Evolutionary conservation across 148 eudicot genomes (phyloP).

Genomic region (Chenopodium album): DNA sequence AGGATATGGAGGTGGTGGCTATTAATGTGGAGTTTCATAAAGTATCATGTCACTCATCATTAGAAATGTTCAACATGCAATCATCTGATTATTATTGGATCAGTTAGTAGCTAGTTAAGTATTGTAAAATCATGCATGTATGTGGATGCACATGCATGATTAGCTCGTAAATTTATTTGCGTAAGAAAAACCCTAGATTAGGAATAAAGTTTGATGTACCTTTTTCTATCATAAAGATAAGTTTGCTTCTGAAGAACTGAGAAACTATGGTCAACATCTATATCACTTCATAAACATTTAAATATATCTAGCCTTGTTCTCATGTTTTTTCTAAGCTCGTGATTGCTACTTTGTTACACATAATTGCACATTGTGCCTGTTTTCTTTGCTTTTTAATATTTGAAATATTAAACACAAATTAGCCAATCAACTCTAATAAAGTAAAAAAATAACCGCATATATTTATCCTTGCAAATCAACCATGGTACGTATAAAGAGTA

Average conservation of each 20-base stretch:
- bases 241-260: not conserved
- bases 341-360: too few relatives aligned
- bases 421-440: too few relatives aligned
- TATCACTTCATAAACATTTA: not conserved
- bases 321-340: not conserved
- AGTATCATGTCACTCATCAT: not conserved
- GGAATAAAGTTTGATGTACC: not conserved
- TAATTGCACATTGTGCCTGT: too few relatives aligned
- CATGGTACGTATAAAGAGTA: too few relatives aligned
- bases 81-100: not conserved
- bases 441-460: too few relatives aligned
- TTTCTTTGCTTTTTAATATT: too few relatives aligned
- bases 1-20: conserved; percentile 6
- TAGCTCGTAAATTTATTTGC: not conserved
- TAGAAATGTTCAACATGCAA: too few relatives aligned
- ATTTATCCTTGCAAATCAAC: too few relatives aligned
- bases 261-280: not conserved
- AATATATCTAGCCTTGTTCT: not conserved
- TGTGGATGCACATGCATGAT: not conserved
- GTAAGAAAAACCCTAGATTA: not conserved
- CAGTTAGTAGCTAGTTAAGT: not conserved
- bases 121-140: conserved; percentile 1
- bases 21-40: not conserved
- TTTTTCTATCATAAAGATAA: not conserved
- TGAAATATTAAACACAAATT: too few relatives aligned